These are phyloP conservation scores for Leptographium procerum DNA, from an alignment of 2,329 filamentous ascomycete species.

Conservation along the genomic window DNA sequence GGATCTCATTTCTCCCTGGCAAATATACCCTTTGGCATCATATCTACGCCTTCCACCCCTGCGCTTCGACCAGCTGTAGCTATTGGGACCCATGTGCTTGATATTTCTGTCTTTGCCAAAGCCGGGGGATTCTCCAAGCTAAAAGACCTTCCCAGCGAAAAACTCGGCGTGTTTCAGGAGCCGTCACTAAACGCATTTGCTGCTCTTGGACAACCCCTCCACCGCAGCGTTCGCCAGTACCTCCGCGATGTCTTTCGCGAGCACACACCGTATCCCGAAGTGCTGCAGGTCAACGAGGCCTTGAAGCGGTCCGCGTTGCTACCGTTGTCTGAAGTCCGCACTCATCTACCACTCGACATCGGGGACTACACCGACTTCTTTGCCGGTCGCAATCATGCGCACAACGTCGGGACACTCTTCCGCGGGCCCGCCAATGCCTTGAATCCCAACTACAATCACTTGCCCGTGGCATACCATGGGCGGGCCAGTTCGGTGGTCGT, in stretches of 20 bases:
- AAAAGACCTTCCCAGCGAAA: slow-evolving; percentile 12
- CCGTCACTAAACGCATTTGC: slow-evolving; percentile 45
- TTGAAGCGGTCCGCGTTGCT: slow-evolving; percentile 49
- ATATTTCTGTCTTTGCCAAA: slow-evolving; percentile 50
- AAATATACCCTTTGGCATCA: slow-evolving; percentile 70
- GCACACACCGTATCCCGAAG: slow-evolving; percentile 43
- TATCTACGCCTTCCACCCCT: slow-evolving; percentile 38
- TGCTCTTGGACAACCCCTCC: slow-evolving; percentile 54
- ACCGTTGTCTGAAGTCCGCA: slow-evolving; percentile 47
- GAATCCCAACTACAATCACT: slow-evolving; percentile 69
- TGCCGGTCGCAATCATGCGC: slow-evolving; percentile 68
- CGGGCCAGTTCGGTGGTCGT: slow-evolving; percentile 65
- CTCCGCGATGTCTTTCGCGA: slow-evolving; percentile 52
- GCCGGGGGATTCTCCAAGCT: slow-evolving; percentile 42
- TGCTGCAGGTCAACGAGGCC: slow-evolving; percentile 50
- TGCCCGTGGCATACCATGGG: slow-evolving; percentile 75
- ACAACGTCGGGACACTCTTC: slow-evolving; percentile 56
- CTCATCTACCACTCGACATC: slow-evolving; percentile 65
- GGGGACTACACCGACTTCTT: slow-evolving; percentile 84
- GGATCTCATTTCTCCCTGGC: slow-evolving; percentile 59
- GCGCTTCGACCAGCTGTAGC: slow-evolving; percentile 47
- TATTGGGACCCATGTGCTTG: slow-evolving; percentile 56
- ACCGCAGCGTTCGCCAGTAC: slow-evolving; percentile 56
- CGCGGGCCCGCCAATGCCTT: slow-evolving; percentile 50
- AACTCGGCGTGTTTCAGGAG: slow-evolving; percentile 15